phyloP scores from a whole-genome alignment of 768 basidiomycete species.

The Scleroderma bovista region DNA sequence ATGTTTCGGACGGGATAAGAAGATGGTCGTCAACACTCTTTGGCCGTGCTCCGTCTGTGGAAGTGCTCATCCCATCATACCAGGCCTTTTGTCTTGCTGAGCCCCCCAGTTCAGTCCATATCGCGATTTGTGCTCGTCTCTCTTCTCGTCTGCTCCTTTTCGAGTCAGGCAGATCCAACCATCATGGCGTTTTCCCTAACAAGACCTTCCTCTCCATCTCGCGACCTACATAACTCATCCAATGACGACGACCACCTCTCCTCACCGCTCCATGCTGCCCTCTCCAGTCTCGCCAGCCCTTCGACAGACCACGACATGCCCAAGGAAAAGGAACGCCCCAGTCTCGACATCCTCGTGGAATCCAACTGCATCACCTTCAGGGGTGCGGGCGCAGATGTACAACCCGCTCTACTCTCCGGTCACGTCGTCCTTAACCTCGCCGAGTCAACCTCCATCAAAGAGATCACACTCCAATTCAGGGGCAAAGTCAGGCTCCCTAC shows the following conservation, averaged over 20 bases:
- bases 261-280: conserved; percentile 35
- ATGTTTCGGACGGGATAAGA: not conserved
- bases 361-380: conserved; percentile 64
- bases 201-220: conserved; percentile 29
- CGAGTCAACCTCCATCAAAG: conserved; percentile 79
- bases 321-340: conserved; percentile 43
- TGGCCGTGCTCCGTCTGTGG: not conserved
- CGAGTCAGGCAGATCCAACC: not conserved
- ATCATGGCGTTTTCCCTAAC: conserved; percentile 32
- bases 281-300: conserved; percentile 21
- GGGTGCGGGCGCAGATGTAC: conserved; percentile 78
- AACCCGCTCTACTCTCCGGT: conserved; percentile 77
- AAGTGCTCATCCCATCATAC: not conserved
- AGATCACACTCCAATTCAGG: conserved; percentile 77
- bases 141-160: conserved; percentile 1
- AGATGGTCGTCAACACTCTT: not conserved
- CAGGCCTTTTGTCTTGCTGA: not conserved
- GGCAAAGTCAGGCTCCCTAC: conserved; percentile 76
- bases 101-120: not conserved
- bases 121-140: not conserved
- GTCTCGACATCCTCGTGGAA: conserved; percentile 74
- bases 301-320: conserved; percentile 34
- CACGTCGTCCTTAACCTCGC: conserved; percentile 73
- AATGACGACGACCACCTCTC: conserved; percentile 31
- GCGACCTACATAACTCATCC: conserved; percentile 20